Evolutionary conservation across 2,329 filamentous ascomycete species (phyloP), one percentile per base, ranked within the genome.

Genomic region (Stagonosporopsis tanaceti): DNA sequence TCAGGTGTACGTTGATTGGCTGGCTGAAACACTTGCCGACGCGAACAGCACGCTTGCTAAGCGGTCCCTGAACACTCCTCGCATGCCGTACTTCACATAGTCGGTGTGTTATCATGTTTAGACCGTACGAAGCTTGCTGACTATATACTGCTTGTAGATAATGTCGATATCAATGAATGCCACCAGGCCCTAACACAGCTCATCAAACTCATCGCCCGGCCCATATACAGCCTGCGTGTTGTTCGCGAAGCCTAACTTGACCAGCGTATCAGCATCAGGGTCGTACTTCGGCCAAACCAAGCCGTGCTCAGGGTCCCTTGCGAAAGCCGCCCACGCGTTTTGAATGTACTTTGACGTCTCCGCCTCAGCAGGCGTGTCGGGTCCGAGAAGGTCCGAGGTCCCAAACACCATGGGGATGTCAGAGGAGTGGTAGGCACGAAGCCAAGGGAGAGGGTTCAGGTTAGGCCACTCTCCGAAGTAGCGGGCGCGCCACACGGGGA

Each of bases 181-280:
- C 5, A 25, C 12, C 22, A 30, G 7, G n/a, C 17, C 27, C 46
- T 58, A 63, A 39, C 59, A 63, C 38, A 53, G 20, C 17, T 20
- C 61, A 61, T 70, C 66, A 48, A 62, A 70, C 22, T 59, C 56
- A 56, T 66, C 54, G 2, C 68, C 68, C 3, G 59, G 65, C 11
- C 69, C 73, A 63, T 75, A 74, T 3, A 77, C 65, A 48, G 63
- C 70, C 22, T 69, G 61, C 2, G 64, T 73, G 41, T 74, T 60
- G 8, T 62, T 62, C 17, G 51, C 61, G 20, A 63, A 40, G 1
- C 62, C 67, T 46, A 67, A 32, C 39, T 68, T 61, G 14, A 68
- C 47, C 41, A 70, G 40, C 6, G 59, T 65, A 14, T 65, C 53
- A 7, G 40, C 48, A 11, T 52, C 35, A 1, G 65, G 59, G 30